phyloP scores from a whole-genome alignment of 1,284 basidiomycete genomes.

The Ustilago trichophora region DNA sequence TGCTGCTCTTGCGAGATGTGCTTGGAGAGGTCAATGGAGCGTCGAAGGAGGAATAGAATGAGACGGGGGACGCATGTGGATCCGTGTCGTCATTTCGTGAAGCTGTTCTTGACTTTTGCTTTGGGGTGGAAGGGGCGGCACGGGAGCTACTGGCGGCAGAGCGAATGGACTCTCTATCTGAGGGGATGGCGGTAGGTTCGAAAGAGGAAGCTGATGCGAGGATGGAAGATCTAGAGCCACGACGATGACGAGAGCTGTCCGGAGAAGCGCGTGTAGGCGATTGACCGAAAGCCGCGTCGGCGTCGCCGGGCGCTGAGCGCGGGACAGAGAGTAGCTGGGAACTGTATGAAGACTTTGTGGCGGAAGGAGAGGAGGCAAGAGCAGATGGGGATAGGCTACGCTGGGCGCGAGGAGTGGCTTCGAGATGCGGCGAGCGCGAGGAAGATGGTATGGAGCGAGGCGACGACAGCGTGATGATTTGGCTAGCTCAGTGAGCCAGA shows the following conservation, averaged over 20 bases:
- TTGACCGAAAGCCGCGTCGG: conserved; percentile 4
- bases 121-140: conserved; percentile 15
- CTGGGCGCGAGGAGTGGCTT: conserved; percentile 22
- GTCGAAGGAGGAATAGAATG: conserved; percentile 34
- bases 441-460: conserved; percentile 32
- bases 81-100: conserved; percentile 17
- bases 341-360: conserved; percentile 15
- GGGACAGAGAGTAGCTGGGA: conserved; percentile 20
- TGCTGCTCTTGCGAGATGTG: conserved; percentile 19
- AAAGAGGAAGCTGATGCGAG: conserved; percentile 24
- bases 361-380: conserved; percentile 8
- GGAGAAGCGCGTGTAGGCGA: conserved; percentile 9
- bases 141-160: conserved; percentile 29
- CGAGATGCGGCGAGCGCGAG: conserved; percentile 20
- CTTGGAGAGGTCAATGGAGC: conserved; percentile 16
- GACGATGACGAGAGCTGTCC: conserved; percentile 19
- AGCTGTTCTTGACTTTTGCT: conserved; percentile 5
- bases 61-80: conserved; percentile 28
- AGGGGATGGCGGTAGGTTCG: conserved; percentile 12
- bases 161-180: conserved; percentile 32
- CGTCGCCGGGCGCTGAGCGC: conserved; percentile 15
- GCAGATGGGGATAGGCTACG: conserved; percentile 21
- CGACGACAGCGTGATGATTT: conserved; percentile 34
- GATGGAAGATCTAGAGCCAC: conserved; percentile 41
- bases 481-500: conserved; percentile 9